Evolutionary conservation across 805 yeast genomes (phyloP), one percentile per base, ranked within the genome.

Genomic region (Ogataea glucozyma): DNA sequence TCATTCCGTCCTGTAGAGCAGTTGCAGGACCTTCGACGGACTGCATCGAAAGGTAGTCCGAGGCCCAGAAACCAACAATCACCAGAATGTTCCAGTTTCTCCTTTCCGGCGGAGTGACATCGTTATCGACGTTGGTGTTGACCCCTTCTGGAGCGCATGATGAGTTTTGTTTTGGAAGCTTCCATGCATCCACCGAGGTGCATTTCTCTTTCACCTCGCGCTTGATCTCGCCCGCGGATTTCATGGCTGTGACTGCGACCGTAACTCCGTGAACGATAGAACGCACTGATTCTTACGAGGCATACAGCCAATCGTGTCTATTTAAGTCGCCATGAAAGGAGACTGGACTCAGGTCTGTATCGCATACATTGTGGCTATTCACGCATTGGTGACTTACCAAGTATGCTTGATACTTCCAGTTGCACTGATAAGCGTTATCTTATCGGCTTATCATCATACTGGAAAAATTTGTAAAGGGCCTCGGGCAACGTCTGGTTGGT

Each of bases 11-110:
- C 11, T 41, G 41, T 16, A 44, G 33, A 6, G 46, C 32, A 23
- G 44, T 48, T 8, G 56, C 54, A 7, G 56, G 56, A n/a, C 40
- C 39, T 31, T 53, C 53, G 13, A 54, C 54, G 1, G 59, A 49
- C 20, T 53, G 53, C 43, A 51, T 51, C n/a, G 56, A 53, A 4
- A 55, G 45, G 45, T 53, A 53, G 41, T 55, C 59, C 8, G 59
- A 55, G 27, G 57, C 59, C 59, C 59, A 55, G 30, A 53, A 55
- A 16, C 59, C 54, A n/a, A 51, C 51, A 26, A 55, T 44, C 29
- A 52, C 44, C 46, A 47, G 41, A 14, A 54, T 44, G 36, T 48
- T 55, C 57, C 59, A 55, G 4, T 56, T 53, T 24, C 59, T 43
- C 38, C 56, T 46, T 6, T 46, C 37, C 16, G 49, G 49, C 21